These are phyloP conservation scores for Diaporthe batatas DNA, from an alignment of 2,329 filamentous ascomycete genomes.

Conservation along the genomic window DNA sequence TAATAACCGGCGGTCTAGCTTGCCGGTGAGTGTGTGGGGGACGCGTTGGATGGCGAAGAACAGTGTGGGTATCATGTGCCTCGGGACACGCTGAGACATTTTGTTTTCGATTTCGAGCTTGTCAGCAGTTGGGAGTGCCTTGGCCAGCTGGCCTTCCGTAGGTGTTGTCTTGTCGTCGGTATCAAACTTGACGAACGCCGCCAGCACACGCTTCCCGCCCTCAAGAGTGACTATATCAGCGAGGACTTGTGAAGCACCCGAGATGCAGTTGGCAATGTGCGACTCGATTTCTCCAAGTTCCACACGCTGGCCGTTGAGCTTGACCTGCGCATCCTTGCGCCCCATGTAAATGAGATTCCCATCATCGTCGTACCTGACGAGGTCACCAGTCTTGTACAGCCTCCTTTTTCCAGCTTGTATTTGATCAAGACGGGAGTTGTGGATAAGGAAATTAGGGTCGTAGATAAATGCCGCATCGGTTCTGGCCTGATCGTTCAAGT, in stretches of 20 bases:
- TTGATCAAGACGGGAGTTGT: not conserved
- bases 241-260: slow-evolving; percentile 20
- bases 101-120: slow-evolving; percentile 8
- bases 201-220: not conserved
- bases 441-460: not conserved
- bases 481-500: not conserved
- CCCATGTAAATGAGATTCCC: slow-evolving; percentile 49
- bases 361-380: slow-evolving; percentile 53
- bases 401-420: not conserved
- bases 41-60: not conserved
- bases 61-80: not conserved
- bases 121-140: not conserved
- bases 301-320: slow-evolving; percentile 64
- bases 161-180: not conserved
- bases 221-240: slow-evolving; percentile 12
- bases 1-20: not conserved
- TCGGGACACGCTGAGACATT: not conserved
- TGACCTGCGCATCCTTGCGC: slow-evolving; percentile 64
- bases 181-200: not conserved
- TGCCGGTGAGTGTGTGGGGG: not conserved
- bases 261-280: slow-evolving; percentile 32
- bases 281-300: slow-evolving; percentile 53
- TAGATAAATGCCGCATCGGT: slow-evolving; percentile 55
- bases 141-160: not conserved
- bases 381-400: slow-evolving; percentile 57